Evolutionary conservation across 108 stramenopile species (phyloP).

Genomic region (Fistulifera solaris): DNA sequence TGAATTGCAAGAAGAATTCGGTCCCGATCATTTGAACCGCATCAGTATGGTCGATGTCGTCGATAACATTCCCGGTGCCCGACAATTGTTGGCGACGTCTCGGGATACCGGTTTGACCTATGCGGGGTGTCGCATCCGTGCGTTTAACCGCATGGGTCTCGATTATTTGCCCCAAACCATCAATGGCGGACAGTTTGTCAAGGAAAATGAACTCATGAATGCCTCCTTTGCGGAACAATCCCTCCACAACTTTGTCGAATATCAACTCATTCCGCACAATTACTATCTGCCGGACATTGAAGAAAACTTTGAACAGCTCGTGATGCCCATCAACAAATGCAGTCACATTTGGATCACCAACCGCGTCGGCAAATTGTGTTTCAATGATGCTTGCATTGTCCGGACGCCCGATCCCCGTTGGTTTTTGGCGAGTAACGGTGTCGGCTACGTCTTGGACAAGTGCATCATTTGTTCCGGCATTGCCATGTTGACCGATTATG

Average conservation of each 20-base stretch:
- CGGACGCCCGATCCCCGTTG: background rate
- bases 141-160: constrained; percentile 9
- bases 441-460: constrained; percentile 11
- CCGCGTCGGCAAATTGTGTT: constrained; percentile 1
- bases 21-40: constrained; percentile 1
- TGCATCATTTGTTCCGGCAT: constrained; percentile 8
- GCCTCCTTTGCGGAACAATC: background rate
- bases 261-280: constrained; percentile 4
- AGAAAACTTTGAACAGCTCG: background rate
- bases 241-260: constrained; percentile 6
- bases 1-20: constrained; percentile 6
- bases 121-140: constrained; percentile 12
- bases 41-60: constrained; percentile 1
- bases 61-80: background rate
- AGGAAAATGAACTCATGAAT: constrained; percentile 6
- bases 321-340: constrained; percentile 5
- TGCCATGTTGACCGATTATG: constrained; percentile 10
- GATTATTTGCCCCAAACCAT: constrained; percentile 7
- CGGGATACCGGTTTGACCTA: constrained; percentile 2
- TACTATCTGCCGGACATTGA: constrained; percentile 2
- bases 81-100: background rate
- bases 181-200: constrained; percentile 3
- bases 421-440: constrained; percentile 10
- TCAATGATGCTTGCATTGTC: constrained; percentile 11
- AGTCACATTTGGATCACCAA: constrained; percentile 13